Percentiles rank a stretch among this genome's conserved stretches.
These are phyloP conservation scores for Exophiala calicioides DNA, from an alignment of 2,329 filamentous ascomycete species.

Conservation along the genomic window DNA sequence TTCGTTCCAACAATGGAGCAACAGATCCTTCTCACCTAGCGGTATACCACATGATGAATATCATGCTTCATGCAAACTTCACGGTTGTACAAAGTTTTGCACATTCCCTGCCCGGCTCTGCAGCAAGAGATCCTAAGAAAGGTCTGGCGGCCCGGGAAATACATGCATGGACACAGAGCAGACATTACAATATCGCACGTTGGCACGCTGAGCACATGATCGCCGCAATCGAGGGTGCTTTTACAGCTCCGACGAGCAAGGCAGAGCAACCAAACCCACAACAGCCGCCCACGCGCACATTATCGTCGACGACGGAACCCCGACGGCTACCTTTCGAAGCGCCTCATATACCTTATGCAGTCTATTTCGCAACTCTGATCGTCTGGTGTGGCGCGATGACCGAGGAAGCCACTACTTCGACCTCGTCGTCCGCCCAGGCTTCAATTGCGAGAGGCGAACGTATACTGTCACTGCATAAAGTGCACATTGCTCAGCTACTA, in stretches of 20 bases:
- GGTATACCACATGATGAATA: slow-evolving; percentile 21
- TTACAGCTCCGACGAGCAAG: slow-evolving; percentile 2
- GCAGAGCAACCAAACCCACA: not conserved
- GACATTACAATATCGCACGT: slow-evolving; percentile 13
- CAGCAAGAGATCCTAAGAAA: slow-evolving; percentile 18
- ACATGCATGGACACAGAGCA: slow-evolving; percentile 8
- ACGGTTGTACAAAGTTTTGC: slow-evolving; percentile 19
- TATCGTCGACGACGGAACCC: slow-evolving; percentile 7
- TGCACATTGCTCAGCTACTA: slow-evolving; percentile 18
- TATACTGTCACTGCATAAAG: slow-evolving; percentile 17
- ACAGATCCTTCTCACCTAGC: slow-evolving; percentile 1
- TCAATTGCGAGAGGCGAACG: slow-evolving; percentile 12
- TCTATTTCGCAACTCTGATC: slow-evolving; percentile 17
- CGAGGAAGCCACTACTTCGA: not conserved
- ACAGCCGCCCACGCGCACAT: slow-evolving; percentile 1
- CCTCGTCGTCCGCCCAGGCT: slow-evolving; percentile 7
- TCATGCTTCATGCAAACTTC: slow-evolving; percentile 17
- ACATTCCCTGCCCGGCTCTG: slow-evolving; percentile 12
- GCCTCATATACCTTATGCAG: slow-evolving; percentile 16
- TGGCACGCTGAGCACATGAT: slow-evolving; percentile 22
- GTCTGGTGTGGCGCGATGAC: slow-evolving; percentile 13
- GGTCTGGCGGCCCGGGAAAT: slow-evolving; percentile 9
- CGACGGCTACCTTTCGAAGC: slow-evolving; percentile 14
- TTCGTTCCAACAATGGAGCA: slow-evolving; percentile 1
- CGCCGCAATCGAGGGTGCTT: slow-evolving; percentile 5